Conservation (phyloP, 345 rosid species). For the Salix suchowensis region DNA sequence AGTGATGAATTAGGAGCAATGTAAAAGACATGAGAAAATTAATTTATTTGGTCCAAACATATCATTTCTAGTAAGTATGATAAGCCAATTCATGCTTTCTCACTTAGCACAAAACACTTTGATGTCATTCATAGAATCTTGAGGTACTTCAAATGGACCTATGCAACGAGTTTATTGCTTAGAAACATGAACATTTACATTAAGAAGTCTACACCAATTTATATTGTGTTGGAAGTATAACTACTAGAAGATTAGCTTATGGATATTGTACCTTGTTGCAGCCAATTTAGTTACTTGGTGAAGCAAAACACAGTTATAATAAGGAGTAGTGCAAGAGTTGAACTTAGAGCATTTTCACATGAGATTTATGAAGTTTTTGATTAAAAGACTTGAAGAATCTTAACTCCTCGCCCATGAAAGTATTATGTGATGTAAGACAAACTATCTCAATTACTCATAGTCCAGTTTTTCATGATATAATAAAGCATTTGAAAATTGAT, state of each 20-base stretch:
- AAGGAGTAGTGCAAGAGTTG: background rate
- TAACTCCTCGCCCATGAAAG: background rate
- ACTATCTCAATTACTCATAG: no score
- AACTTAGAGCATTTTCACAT: background rate
- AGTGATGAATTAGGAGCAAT: no score
- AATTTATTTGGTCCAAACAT: no score
- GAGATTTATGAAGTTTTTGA: background rate
- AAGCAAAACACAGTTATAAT: background rate
- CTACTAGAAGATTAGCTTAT: rapidly evolving
- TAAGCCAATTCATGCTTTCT: no score
- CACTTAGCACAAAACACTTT: no score
- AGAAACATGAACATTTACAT: background rate
- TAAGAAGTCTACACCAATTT: background rate
- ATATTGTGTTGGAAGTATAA: background rate
- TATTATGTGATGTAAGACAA: no score
- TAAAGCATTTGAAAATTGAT: background rate
- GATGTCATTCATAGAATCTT: no score
- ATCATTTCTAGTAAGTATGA: no score
- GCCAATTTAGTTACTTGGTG: background rate
- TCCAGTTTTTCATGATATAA: background rate
- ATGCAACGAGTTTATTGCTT: background rate
- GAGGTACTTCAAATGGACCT: background rate
- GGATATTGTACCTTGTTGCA: background rate
- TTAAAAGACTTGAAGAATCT: background rate
- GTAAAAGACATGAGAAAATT: no score